Evolutionary conservation across 306 rosid species (phyloP).

Genomic region (barrel medic (Medicago truncatula)): MtrunA17r5.0-ANR NC_053048.1:29035501-29036000

Average conservation of each 20-base stretch:
- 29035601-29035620: too few relatives aligned
- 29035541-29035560: too few relatives aligned
- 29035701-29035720: background rate
- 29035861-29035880: constrained; percentile 26
- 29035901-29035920: constrained; percentile 23
- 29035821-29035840: background rate
- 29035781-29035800: background rate
- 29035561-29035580: too few relatives aligned
- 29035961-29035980: constrained; percentile 45
- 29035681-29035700: background rate
- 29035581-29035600: too few relatives aligned
- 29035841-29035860: constrained; percentile 3
- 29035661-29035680: too few relatives aligned
- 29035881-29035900: constrained; percentile 28
- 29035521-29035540: too few relatives aligned
- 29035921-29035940: constrained; percentile 59
- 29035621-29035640: too few relatives aligned
- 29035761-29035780: background rate
- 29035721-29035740: background rate
- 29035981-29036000: constrained; percentile 19
- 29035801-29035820: background rate
- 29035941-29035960: constrained; percentile 44
- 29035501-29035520: too few relatives aligned
- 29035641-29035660: too few relatives aligned
- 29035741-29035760: background rate